Conservation (phyloP, 768 basidiomycete genomes). For the Jaapia argillacea region DNA sequence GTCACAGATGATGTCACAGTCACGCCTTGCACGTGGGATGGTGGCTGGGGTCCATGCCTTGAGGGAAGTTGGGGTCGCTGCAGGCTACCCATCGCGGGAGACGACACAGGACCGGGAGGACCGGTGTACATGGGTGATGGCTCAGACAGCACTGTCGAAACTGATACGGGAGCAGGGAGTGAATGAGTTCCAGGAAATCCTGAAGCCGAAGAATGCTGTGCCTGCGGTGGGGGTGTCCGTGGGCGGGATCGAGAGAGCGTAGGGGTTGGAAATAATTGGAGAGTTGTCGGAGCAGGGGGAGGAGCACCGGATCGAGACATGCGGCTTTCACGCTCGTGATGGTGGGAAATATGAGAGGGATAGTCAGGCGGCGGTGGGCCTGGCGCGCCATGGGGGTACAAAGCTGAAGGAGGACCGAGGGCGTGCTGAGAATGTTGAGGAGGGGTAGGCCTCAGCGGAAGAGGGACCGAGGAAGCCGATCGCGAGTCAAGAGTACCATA, state of each 20-base stretch:
- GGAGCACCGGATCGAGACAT: slow-evolving; percentile 8
- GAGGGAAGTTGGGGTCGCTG: slow-evolving; percentile 11
- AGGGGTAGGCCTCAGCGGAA: slow-evolving; percentile 9
- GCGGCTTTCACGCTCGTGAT: slow-evolving; percentile 8
- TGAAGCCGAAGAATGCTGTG: too few species aligned
- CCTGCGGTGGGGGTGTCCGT: slow-evolving; percentile 14
- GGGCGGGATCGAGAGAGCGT: slow-evolving; percentile 2
- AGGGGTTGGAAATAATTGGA: slow-evolving; percentile 9
- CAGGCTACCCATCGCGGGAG: slow-evolving; percentile 22
- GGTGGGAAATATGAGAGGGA: not conserved
- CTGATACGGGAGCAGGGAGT: slow-evolving; percentile 5
- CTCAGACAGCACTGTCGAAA: slow-evolving; percentile 7
- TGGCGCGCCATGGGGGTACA: slow-evolving; percentile 9
- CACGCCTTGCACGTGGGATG: not conserved
- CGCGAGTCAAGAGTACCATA: not conserved
- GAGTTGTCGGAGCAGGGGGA: too few species aligned
- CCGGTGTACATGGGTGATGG: slow-evolving; percentile 21
- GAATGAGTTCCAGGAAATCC: slow-evolving; percentile 5
- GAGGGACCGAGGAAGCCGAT: slow-evolving; percentile 2
- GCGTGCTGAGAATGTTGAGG: slow-evolving; percentile 10
- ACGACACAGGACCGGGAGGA: slow-evolving; percentile 6
- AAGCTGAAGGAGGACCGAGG: slow-evolving; percentile 6
- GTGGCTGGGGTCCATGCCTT: not conserved
- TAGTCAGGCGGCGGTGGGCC: slow-evolving; percentile 8
- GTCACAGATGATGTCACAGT: not conserved